Evolutionary conservation across 2,329 filamentous ascomycete genomes (phyloP), one percentile per base, ranked within the genome.

Genomic region (Byssothecium circinans): DNA sequence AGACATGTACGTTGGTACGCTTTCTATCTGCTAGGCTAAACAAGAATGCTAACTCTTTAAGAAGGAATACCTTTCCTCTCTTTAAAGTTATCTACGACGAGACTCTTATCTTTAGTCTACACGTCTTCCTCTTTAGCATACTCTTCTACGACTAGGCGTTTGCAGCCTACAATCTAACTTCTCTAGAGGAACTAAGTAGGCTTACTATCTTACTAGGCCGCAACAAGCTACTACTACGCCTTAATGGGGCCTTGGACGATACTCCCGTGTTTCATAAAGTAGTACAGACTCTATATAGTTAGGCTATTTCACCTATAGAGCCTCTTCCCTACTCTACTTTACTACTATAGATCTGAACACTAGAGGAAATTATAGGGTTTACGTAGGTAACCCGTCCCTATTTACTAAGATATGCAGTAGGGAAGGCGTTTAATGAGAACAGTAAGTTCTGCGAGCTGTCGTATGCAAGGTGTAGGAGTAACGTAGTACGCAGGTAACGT

Each of bases 401-500:
- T 50, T 49, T 36, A 20, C 63, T 74, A 18, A 60, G 59, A 56
- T 73, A 74, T 49, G 54, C 52, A 17, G 56, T 38, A 56, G 64
- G 64, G n/a, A 73, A 74, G 48, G 66, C 57, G 4, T 71, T 75
- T 38, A 72, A 74, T 48, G 47, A 69, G 36, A 73, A 68, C 45
- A 23, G 64, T 74, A 57, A 64, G 67, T 65, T 43, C 30, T 27
- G 32, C 29, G 8, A 46, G 32, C 25, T 36, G 4, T 41, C 36
- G 1, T 25, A 47, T 43, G 12, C 7, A 42, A 39, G 15, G 10
- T n/a, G 17, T 27, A 36, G 35, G 17, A 33, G 38, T 54, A 53
- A 54, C 12, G 15, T 45, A 47, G 4, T 47, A 29, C 4, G 19
- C 39, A 63, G 54, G 47, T 3, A 59, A 61, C 6, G 52, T 69